Base-by-base conservation (phyloP, 2,329 filamentous ascomycete species). In the Alternaria longipes region DNA sequence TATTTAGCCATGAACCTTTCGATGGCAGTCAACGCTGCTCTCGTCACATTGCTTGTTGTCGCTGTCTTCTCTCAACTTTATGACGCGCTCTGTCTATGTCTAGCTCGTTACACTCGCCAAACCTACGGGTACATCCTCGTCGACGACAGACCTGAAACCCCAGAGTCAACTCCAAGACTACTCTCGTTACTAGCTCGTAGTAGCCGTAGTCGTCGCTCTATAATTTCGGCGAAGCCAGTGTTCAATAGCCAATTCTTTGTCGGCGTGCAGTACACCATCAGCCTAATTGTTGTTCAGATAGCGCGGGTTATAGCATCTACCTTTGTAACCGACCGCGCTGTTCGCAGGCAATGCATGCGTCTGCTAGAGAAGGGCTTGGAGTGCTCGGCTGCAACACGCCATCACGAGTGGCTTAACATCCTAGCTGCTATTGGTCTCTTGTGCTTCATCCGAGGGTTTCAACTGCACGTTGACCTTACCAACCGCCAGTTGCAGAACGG, bases 31-130 rank as follows among this genome's bases (percentile, higher is more conserved):
- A 54, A 62, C 38, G 41, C 49, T 16, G 22, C 56, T 20, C 56
- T 62, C 5, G 20, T 54, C 20, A 26, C 20, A 6, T 32, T 62
- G 5, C 22, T 62, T 30, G n/a, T 59, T 24, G 6, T 62, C 50
- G 40, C 55, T 32, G 18, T 32, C 28, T 41, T 51, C 28, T 60
- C 52, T n/a, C 7, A 22, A n/a, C 2, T 32, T 5, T 52, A 54
- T 34, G 55, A 62, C 12, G 9, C 22, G 5, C 8, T 49, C 11
- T 9, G 28, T 22, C 5, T 40, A 40, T 54, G 38, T 34, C 3
- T 51, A 38, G 16, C 16, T 32, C 49, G 32, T 16, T 50, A 26
- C 16, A 34, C 24, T 12, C 36, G 18, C 40, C 56, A 32, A 11
- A 49, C 22, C 16, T 18, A 28, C 38, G 22, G 34, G 45, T 54